Evolutionary conservation across 805 yeast species (phyloP).

Genomic region (Suhomyces faveliae): DNA sequence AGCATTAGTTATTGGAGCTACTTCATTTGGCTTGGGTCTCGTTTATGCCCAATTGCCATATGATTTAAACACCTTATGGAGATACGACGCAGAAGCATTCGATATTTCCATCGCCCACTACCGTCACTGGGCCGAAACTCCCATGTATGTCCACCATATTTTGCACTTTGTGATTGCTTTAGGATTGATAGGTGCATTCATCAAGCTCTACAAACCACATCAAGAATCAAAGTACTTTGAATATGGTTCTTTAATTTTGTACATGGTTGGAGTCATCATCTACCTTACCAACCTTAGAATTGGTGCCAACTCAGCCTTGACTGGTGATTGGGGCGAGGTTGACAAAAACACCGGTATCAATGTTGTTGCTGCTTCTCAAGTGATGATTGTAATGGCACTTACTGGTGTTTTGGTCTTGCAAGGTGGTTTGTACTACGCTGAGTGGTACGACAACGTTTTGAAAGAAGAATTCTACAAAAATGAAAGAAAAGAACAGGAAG

Average conservation of each 20-base stretch:
- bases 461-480: constrained; percentile 31
- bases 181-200: constrained; percentile 70
- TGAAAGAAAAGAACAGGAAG: constrained; percentile 23
- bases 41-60: constrained; percentile 78
- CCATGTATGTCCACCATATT: constrained; percentile 55
- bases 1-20: constrained; percentile 45
- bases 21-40: constrained; percentile 79
- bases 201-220: constrained; percentile 83
- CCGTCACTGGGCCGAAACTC: constrained; percentile 65
- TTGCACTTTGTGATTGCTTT: constrained; percentile 60
- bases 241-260: constrained; percentile 78
- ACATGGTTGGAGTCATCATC: constrained; percentile 69
- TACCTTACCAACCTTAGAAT: constrained; percentile 83
- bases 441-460: constrained; percentile 49
- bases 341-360: constrained; percentile 81
- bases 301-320: constrained; percentile 67
- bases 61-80: constrained; percentile 75
- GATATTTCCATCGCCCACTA: constrained; percentile 70
- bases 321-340: constrained; percentile 93
- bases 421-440: constrained; percentile 86
- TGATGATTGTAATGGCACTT: constrained; percentile 67
- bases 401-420: constrained; percentile 83
- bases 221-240: constrained; percentile 86
- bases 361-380: constrained; percentile 87
- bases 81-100: constrained; percentile 47